Conservation (phyloP, 202 grass and related monocot genomes). For the Setaria italica region DNA sequence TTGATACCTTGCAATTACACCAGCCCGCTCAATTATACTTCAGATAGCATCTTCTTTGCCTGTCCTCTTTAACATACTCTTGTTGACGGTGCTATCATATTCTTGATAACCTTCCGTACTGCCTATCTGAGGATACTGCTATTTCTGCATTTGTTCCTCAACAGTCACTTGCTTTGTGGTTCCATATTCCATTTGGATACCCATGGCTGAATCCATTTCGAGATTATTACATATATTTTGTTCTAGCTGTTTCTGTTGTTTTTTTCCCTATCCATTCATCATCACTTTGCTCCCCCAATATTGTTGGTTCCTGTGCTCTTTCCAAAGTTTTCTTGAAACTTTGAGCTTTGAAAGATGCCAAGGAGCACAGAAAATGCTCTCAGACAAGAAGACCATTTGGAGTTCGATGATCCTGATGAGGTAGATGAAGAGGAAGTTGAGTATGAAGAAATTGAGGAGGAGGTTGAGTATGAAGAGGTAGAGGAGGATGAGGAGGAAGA, state of each 20-base stretch:
- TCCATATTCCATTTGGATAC: constrained; percentile 56
- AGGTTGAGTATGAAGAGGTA: constrained; percentile 61
- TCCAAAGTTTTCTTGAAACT: constrained; percentile 77
- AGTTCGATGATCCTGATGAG: constrained; percentile 64
- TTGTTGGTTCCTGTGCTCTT: constrained; percentile 66
- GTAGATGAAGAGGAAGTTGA: constrained; percentile 78
- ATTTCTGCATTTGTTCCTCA: constrained; percentile 36
- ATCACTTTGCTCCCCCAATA: constrained; percentile 66
- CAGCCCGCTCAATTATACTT: constrained; percentile 48
- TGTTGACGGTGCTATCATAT: constrained; percentile 32
- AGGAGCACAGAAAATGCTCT: constrained; percentile 56
- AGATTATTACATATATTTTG: constrained; percentile 58
- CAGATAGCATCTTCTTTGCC: constrained; percentile 46
- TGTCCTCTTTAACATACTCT: constrained; percentile 41
- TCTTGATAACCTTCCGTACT: constrained; percentile 39
- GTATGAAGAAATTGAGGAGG: constrained; percentile 81
- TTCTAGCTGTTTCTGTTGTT: constrained; percentile 67
- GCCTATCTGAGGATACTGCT: constrained; percentile 32
- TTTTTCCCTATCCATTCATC: constrained; percentile 64
- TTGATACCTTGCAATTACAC: constrained; percentile 45
- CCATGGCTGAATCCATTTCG: constrained; percentile 60
- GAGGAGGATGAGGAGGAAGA: constrained; percentile 51
- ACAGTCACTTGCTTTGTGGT: constrained; percentile 40
- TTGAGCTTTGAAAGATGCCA: constrained; percentile 76
- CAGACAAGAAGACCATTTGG: constrained; percentile 42